Base-by-base conservation (phyloP, 2,329 filamentous ascomycete species). In the Westerdykella ornata region DNA sequence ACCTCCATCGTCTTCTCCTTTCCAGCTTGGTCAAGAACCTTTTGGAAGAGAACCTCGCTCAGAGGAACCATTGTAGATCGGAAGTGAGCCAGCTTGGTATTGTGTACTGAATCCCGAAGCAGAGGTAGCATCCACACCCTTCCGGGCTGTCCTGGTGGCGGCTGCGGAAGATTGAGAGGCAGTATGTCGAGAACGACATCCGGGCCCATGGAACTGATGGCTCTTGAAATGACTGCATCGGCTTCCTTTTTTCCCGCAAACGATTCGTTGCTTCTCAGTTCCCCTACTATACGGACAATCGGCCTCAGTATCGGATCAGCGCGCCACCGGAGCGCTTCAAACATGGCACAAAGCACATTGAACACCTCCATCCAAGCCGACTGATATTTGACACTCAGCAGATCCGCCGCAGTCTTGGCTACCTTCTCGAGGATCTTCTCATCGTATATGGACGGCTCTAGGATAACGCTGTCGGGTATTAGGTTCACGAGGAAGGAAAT, bases 201-300 rank as follows among this genome's bases (percentile, higher is more conserved):
- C 0, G 92, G 88, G 0, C 92, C 92, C 81, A 96, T 92, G 7
- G 88, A 88, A 48, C 82, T 79, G 47, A 97, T 81, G 4, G 90
- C 92, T 59, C 85, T 85, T 13, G 88, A 86, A 37, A 98, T 79
- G 8, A 98, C 84, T 42, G 85, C 81, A 56, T 98, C 92, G 1
- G 90, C 90, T 61, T 97, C 85, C 65, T 94, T 94, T 72, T 97
- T 98, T 39, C 88, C 88, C 43, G 83, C 76, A 67, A 98, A 98
- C 0, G 88, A 84, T 17, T 92, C 82, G 55, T 88, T 94, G 45
- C 84, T 80, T 44, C 92, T 84, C 40, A 98, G 76, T 47, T 95
- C 89, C 31, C 92, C 92, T 42, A 98, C 75, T 2, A 78, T 82
- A 60, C 81, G 84, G 46, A 89, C 79, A 34, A 92, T 78, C 41